Evolutionary conservation across 2,329 filamentous ascomycete genomes (phyloP), one percentile per base, ranked within the genome.

Genomic region (Beauveria australis): DNA sequence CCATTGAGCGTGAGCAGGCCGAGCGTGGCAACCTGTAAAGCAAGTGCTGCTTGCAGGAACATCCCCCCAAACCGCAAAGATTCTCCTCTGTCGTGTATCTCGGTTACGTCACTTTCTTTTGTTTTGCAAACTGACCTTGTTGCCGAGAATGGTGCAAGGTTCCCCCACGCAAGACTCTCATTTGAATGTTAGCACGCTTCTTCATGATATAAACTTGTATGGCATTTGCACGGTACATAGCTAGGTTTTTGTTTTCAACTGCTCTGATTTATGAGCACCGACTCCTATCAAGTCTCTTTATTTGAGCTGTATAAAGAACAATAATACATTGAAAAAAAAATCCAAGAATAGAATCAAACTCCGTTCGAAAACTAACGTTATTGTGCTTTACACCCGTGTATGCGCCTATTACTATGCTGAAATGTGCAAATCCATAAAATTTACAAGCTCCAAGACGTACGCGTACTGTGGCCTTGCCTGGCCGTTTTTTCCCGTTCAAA

Each of bases 1-100:
- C 93, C 3, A 95, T 97, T 72, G 93, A 97, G 81, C 80, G 92
- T 55, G 92, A 97, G 74, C 93, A 97, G 79, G 91, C 86, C 51
- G 80, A 89, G 73, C 81, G 92, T 60, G 92, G 93, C 1, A 97
- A 96, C 71, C 72, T 96, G 75, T 90, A 75, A 75, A 49, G 54
- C 54, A 51, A 40, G 53, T 46, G 30, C 19, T 37, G 18, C 14
- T 12, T 14, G 33, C 30, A 53, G 10, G 46, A 16, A 22, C 24
- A n/a, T 22, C 16, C 24, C 18, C 22, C 6, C 7, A 10, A 46
- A 12, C 33, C 8, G 28, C 33, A 16, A 37, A 16, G 33, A 6
- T 37, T 37, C 14, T 6, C 33, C 14, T 37, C 33, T 1, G 33
- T 37, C 33, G 33, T 37, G 33, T 37, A 37, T 14, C 33, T 16